phyloP scores from a whole-genome alignment of 2,329 filamentous ascomycete genomes.

The Aspergillus arachidicola region DNA sequence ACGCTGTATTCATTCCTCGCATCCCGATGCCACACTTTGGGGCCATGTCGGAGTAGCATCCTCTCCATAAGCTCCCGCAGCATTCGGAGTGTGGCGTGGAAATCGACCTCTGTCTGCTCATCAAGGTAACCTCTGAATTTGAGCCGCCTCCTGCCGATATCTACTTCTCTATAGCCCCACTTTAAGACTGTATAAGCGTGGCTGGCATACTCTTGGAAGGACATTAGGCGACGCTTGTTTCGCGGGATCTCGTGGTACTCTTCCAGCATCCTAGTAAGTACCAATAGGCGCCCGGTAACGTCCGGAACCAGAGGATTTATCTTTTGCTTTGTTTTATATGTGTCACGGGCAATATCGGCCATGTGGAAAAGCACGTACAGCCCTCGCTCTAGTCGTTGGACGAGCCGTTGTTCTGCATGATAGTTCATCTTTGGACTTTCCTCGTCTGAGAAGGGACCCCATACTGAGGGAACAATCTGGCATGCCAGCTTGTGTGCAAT shows the following conservation, averaged over 20 bases:
- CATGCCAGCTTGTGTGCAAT: constrained; percentile 24
- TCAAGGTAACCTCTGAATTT: constrained; percentile 28
- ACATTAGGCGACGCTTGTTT: constrained; percentile 13
- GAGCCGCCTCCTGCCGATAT: constrained; percentile 28
- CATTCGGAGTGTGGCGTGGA: constrained; percentile 33
- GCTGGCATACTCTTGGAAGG: constrained; percentile 24
- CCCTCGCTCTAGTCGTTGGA: constrained; percentile 29
- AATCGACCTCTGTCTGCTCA: constrained; percentile 28
- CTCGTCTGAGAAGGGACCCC: constrained; percentile 29
- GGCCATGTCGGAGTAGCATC: constrained; percentile 33
- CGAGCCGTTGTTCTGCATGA: constrained; percentile 28
- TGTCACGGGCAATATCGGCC: constrained; percentile 27
- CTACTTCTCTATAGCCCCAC: constrained; percentile 27
- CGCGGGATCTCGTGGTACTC: constrained; percentile 24
- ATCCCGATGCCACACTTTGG: constrained; percentile 30
- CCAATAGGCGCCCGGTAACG: constrained; percentile 20
- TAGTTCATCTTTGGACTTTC: constrained; percentile 28
- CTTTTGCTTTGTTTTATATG: constrained; percentile 15
- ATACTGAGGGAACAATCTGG: constrained; percentile 31
- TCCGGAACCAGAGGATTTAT: constrained; percentile 15
- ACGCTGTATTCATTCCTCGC: constrained; percentile 29
- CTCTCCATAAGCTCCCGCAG: constrained; percentile 32
- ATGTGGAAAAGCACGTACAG: constrained; percentile 34
- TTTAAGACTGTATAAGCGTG: constrained; percentile 29
- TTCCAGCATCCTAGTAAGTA: constrained; percentile 20